phyloP scores from a whole-genome alignment of 2,329 filamentous ascomycete species.

The Sporothrix pseudoabietina region DNA sequence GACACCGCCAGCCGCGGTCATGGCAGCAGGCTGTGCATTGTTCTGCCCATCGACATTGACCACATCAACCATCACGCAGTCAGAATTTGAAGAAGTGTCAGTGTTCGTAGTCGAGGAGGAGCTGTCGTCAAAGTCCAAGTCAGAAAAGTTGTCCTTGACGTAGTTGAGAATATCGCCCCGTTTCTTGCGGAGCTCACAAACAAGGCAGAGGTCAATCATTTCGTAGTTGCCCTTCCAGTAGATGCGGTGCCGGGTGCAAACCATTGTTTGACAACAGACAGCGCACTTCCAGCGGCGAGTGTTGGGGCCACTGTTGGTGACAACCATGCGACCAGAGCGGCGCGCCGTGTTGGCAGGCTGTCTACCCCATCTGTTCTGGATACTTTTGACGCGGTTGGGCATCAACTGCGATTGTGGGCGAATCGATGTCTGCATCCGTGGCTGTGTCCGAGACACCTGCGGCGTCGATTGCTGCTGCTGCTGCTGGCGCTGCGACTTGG shows the following conservation, averaged over 20 bases:
- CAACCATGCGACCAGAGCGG: neutral
- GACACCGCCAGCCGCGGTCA: neutral
- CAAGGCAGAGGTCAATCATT: conserved; percentile 1
- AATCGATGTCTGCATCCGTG: neutral
- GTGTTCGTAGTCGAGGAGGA: neutral
- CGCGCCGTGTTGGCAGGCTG: neutral
- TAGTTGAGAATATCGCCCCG: neutral
- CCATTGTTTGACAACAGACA: neutral
- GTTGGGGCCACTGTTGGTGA: neutral
- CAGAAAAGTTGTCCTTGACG: neutral
- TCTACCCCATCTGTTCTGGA: neutral
- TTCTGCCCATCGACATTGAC: neutral
- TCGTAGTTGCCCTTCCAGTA: conserved; percentile 5
- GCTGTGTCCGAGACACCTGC: neutral
- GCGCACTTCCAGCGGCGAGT: neutral
- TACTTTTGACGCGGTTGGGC: neutral
- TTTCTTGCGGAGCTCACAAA: neutral
- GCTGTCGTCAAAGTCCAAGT: neutral
- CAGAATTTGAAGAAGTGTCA: neutral
- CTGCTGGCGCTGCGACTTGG: neutral
- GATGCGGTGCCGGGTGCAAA: neutral
- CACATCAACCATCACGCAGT: neutral
- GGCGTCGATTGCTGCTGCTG: neutral
- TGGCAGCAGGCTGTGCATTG: neutral
- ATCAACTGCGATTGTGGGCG: neutral